Evolutionary conservation across 495 filamentous ascomycete genomes (phyloP).

Genomic region (Penicillium tannophilum): DNA sequence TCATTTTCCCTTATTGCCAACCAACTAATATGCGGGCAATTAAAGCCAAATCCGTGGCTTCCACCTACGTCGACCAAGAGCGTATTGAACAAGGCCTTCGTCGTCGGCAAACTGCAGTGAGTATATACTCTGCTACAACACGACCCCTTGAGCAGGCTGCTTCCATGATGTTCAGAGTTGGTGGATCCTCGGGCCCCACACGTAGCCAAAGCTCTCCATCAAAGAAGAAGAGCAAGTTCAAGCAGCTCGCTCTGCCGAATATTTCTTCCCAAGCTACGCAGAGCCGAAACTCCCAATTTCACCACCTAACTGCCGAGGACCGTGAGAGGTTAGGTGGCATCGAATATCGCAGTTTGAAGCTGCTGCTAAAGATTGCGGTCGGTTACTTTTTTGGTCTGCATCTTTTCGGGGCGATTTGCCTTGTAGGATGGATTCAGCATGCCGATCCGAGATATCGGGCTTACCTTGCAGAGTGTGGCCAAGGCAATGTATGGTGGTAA

Average conservation of each 20-base stretch:
- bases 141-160: background rate
- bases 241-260: background rate
- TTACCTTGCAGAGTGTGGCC: conserved; percentile 56
- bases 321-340: background rate
- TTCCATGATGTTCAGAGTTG: background rate
- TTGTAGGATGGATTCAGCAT: conserved; percentile 67
- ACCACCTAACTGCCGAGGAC: background rate
- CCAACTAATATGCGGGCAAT: too few species aligned
- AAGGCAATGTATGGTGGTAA: conserved; percentile 71
- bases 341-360: background rate
- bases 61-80: too few species aligned
- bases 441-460: conserved; percentile 52
- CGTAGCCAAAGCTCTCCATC: too few species aligned
- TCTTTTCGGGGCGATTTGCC: background rate
- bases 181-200: background rate
- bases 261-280: background rate
- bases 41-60: too few species aligned
- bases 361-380: background rate
- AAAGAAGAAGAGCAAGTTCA: background rate
- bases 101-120: too few species aligned
- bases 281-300: background rate
- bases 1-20: too few species aligned
- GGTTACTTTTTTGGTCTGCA: background rate
- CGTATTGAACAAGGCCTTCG: too few species aligned
- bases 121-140: background rate